Conservation (phyloP, 2,329 filamentous ascomycete species). For the Penicillium sp. region DNA sequence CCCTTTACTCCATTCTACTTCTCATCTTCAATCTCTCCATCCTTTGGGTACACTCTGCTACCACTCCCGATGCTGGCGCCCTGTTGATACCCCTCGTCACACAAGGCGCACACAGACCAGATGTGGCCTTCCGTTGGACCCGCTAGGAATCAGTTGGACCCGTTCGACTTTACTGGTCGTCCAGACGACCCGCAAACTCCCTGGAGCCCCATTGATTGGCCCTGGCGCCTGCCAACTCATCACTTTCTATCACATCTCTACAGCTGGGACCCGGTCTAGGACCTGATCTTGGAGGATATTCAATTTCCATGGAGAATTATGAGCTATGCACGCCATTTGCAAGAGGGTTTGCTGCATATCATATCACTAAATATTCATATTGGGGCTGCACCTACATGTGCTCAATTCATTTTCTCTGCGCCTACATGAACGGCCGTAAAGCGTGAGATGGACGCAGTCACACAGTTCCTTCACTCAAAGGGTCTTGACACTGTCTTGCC, state of each 20-base stretch:
- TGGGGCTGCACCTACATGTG: conserved; percentile 9
- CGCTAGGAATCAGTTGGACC: conserved; percentile 4
- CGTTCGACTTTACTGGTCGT: conserved; percentile 14
- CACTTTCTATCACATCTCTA: conserved; percentile 10
- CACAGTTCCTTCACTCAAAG: background rate
- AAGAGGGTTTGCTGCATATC: conserved; percentile 15
- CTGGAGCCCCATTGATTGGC: conserved; percentile 17
- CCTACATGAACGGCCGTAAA: background rate
- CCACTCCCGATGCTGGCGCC: background rate
- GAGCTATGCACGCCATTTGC: background rate
- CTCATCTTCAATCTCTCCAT: background rate
- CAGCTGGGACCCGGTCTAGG: background rate
- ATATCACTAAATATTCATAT: conserved; percentile 17
- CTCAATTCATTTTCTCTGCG: background rate
- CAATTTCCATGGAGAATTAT: background rate
- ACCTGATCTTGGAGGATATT: no score
- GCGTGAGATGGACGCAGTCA: background rate
- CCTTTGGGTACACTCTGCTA: background rate
- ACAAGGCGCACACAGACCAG: conserved; percentile 13
- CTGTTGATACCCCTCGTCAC: conserved; percentile 11
- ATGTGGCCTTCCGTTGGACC: conserved; percentile 11
- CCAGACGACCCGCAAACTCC: conserved; percentile 18
- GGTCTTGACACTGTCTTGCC: background rate
- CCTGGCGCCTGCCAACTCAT: conserved; percentile 18
- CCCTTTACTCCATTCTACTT: background rate